Evolutionary conservation across 1,284 basidiomycete genomes (phyloP), one percentile per base, ranked within the genome.

Genomic region (Moniliella sp.): DNA sequence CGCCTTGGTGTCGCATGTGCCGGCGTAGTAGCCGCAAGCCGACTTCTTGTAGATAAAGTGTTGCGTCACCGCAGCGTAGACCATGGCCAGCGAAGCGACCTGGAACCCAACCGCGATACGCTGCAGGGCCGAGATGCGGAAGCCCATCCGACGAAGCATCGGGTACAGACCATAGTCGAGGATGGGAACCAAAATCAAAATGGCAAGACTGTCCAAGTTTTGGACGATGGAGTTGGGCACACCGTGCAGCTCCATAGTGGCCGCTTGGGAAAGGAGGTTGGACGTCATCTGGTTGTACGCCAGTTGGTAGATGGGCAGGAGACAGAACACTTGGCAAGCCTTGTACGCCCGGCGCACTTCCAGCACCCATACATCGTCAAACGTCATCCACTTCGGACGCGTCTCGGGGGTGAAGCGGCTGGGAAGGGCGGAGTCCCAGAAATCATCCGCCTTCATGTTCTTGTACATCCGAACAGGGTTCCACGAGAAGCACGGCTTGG

Each of bases 271-370:
- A 1, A 72, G 74, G 56, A 84, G 57, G 61, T 83, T 83, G n/a
- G 8, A 7, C 8, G 50, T 56, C 30, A 63, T 45, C 50, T 65
- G 65, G 37, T 64, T 62, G 45, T 68, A 63, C 34, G 57, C 57
- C 25, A 67, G 51, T 43, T 55, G 59, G 59, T 65, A 67, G 42
- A 66, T 55, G 8, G 65, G 65, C 40, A 64, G 78, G 69, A 75
- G 81, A 28, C 68, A 54, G 63, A 86, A 84, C 35, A 86, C 79
- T 26, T 64, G 61, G 62, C 81, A 86, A 5, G 82, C 82, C 60
- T 78, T 79, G 62, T 82, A 62, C 2, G 77, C 79, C 47, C 79
- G 70, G 36, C 68, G 67, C 31, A 84, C 72, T 56, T 86, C 81
- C 34, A 81, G 77, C 10, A 86, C 78, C 72, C 66, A n/a, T n/a